Evolutionary conservation across 176 grass and related monocot species (phyloP).

Genomic region (Raddia distichophylla): DNA sequence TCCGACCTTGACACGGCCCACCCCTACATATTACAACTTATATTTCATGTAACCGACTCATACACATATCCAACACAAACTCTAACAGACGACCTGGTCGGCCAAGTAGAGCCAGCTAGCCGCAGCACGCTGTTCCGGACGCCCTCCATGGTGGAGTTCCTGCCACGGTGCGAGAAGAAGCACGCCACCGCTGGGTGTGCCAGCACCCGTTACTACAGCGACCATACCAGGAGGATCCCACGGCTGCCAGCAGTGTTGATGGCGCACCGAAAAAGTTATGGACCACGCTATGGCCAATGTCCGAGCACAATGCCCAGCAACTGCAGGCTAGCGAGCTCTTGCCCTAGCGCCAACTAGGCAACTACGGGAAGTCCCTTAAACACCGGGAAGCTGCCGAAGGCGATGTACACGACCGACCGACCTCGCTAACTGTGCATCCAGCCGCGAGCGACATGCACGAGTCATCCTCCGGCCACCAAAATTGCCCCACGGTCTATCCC

Average conservation of each 20-base stretch:
- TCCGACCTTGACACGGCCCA: too few species aligned
- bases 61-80: too few species aligned
- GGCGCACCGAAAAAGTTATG: not conserved
- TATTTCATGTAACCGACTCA: too few species aligned
- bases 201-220: constrained; percentile 12
- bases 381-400: constrained; percentile 50
- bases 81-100: constrained; percentile 48
- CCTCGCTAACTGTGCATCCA: constrained; percentile 32
- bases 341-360: constrained; percentile 48
- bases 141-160: constrained; percentile 60
- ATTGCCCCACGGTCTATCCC: constrained; percentile 54
- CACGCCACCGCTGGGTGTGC: constrained; percentile 42
- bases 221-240: not conserved
- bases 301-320: constrained; percentile 41
- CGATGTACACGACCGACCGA: constrained; percentile 53
- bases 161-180: constrained; percentile 58
- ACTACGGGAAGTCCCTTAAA: constrained; percentile 39
- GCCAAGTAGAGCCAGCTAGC: constrained; percentile 53
- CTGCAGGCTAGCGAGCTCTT: constrained; percentile 18
- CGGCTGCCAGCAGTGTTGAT: too few species aligned
- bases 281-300: not conserved
- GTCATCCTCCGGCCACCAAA: constrained; percentile 39
- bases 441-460: constrained; percentile 52
- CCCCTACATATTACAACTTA: too few species aligned
- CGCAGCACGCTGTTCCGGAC: constrained; percentile 45